phyloP scores from a whole-genome alignment of 306 rosid species.

The Arachis hypogaea region DNA sequence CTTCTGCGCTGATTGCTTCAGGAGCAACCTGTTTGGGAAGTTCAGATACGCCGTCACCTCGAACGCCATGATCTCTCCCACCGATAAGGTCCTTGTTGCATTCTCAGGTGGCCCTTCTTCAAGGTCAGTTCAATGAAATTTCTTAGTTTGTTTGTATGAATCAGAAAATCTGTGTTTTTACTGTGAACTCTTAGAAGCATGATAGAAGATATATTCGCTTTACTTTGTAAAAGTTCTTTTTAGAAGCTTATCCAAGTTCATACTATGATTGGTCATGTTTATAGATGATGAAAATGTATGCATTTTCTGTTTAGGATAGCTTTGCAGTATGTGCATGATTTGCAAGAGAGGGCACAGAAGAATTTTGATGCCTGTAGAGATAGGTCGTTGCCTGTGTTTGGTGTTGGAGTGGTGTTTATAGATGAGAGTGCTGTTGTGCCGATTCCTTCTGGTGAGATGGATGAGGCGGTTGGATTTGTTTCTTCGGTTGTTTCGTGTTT shows the following conservation, averaged over 20 bases:
- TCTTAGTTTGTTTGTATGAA: too few relatives aligned
- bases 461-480: conserved; percentile 53
- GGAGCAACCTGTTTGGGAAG: conserved; percentile 72
- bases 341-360: conserved; percentile 80
- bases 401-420: conserved; percentile 84
- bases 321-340: conserved; percentile 80
- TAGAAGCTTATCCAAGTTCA: background rate
- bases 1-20: conserved; percentile 79
- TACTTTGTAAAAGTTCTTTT: background rate
- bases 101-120: conserved; percentile 96
- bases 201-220: too few relatives aligned
- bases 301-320: conserved; percentile 63
- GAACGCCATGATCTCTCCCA: conserved; percentile 84
- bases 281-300: conserved; percentile 1
- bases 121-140: conserved; percentile 49
- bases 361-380: conserved; percentile 91
- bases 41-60: conserved; percentile 80
- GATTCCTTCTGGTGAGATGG: conserved; percentile 49
- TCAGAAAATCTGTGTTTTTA: too few relatives aligned
- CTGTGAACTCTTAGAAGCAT: too few relatives aligned
- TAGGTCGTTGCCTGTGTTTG: conserved; percentile 80
- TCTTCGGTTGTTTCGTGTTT: conserved; percentile 57
- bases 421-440: conserved; percentile 65
- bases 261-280: background rate
- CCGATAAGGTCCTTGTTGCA: conserved; percentile 87